Conservation (phyloP, 2,329 filamentous ascomycete genomes). For the Xylogone sp. region DNA sequence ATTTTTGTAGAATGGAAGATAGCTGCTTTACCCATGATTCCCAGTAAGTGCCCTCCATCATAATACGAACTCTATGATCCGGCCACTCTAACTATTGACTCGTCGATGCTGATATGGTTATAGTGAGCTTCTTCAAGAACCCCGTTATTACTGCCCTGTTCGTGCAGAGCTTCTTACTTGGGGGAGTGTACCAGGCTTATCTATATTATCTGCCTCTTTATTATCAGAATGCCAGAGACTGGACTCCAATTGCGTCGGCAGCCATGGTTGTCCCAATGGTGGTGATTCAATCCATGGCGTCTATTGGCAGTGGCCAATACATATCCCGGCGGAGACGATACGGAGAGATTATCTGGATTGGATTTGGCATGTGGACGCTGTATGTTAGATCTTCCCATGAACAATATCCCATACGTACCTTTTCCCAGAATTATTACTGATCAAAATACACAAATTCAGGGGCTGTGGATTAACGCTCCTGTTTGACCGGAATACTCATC, state of each 20-base stretch:
- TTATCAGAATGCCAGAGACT: constrained; percentile 46
- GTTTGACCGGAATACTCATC: constrained; percentile 36
- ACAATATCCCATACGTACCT: constrained; percentile 32
- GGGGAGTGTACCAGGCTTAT: constrained; percentile 49
- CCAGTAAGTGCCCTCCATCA: constrained; percentile 40
- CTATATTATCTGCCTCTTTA: constrained; percentile 57
- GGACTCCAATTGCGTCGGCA: constrained; percentile 35
- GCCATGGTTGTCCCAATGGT: constrained; percentile 42
- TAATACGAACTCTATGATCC: constrained; percentile 13
- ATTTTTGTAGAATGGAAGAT: constrained; percentile 48
- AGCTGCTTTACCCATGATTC: constrained; percentile 51
- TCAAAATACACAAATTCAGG: background rate
- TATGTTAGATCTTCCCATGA: constrained; percentile 36
- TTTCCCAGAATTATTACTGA: too few relatives aligned
- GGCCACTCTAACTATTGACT: background rate
- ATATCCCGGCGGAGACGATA: constrained; percentile 42
- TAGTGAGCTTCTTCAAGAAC: constrained; percentile 49
- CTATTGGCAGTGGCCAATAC: constrained; percentile 46
- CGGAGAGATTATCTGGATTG: constrained; percentile 34
- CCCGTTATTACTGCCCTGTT: constrained; percentile 48
- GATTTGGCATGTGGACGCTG: constrained; percentile 27
- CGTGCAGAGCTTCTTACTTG: constrained; percentile 52
- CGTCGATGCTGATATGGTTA: background rate
- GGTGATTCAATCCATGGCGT: constrained; percentile 36
- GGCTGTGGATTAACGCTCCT: constrained; percentile 23